phyloP scores from a whole-genome alignment of 1,284 basidiomycete species.

The Fomes fomentarius region DNA sequence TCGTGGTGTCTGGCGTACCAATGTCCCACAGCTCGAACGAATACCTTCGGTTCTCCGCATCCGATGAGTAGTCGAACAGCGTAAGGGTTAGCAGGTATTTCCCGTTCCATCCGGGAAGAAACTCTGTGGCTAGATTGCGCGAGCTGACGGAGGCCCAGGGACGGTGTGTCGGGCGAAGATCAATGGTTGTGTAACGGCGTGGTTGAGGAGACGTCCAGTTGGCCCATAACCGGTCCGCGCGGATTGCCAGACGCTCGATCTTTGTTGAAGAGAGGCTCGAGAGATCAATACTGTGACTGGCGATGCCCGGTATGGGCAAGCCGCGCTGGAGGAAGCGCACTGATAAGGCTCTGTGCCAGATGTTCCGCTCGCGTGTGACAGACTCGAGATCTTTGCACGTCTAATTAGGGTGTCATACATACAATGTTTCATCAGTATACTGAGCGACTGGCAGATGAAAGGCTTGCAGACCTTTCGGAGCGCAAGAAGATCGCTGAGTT shows the following conservation, averaged over 20 bases:
- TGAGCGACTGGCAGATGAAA: not conserved
- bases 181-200: slow-evolving; percentile 28
- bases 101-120: slow-evolving; percentile 43
- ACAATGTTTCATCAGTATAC: not conserved
- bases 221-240: slow-evolving; percentile 43
- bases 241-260: slow-evolving; percentile 45
- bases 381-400: slow-evolving; percentile 47
- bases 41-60: slow-evolving; percentile 29
- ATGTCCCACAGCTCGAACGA: slow-evolving; percentile 59
- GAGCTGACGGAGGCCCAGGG: slow-evolving; percentile 21
- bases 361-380: slow-evolving; percentile 46
- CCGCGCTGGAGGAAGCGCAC: slow-evolving; percentile 43
- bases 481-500: not conserved
- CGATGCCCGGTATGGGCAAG: slow-evolving; percentile 49
- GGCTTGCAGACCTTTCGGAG: not conserved
- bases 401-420: slow-evolving; percentile 34
- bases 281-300: slow-evolving; percentile 24
- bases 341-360: slow-evolving; percentile 54
- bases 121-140: slow-evolving; percentile 46
- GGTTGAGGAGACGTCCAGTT: slow-evolving; percentile 54
- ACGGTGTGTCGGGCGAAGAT: slow-evolving; percentile 30
- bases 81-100: slow-evolving; percentile 50
- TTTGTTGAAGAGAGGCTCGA: slow-evolving; percentile 40
- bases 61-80: slow-evolving; percentile 29
- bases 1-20: not conserved